Evolutionary conservation across 371 early-diverging fungal genomes (phyloP), one percentile per base, ranked within the genome.

Genomic region (Mucor plumbeus): DNA sequence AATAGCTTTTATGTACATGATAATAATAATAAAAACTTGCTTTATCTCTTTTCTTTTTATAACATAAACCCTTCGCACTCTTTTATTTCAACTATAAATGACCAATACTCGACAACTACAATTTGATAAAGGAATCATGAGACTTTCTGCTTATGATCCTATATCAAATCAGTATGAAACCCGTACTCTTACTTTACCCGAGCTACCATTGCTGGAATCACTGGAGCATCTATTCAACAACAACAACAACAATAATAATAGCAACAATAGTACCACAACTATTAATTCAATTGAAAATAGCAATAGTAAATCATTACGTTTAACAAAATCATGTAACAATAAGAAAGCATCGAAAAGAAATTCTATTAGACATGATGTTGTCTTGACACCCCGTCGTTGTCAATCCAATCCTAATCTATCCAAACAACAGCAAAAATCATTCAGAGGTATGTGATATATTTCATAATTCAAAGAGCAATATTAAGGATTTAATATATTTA

Each of bases 71-170:
- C 33, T 38, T n/a, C 39, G 38, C 57, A 54, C 34, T 13, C 38
- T 36, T 35, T 57, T 50, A 5, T 38, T 33, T 19, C 2, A 10
- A 6, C 35, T 8, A 4, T 26, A 38, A 62, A 53, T 21, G 40
- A 53, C 10, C 19, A 53, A 41, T 53, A 59, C 36, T 47, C 19
- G 59, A 19, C 50, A 40, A 40, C 10, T 65, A 47, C 63, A 68
- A 15, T 79, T 79, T 63, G 63, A 74, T 33, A 66, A 73, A 65
- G 79, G 76, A 14, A 59, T 76, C 11, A 72, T 76, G 79, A 60
- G 60, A 47, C 33, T 79, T 8, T 79, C 72, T 35, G 68, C 69
- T 38, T 76, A 65, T 47, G 76, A 79, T 44, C 74, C 79, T n/a
- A 31, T 56, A 17, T 70, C 69, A 15, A 70, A 72, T 19, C 61